Evolutionary conservation across 345 rosid species (phyloP).

Genomic region (Acer saccharum): DNA sequence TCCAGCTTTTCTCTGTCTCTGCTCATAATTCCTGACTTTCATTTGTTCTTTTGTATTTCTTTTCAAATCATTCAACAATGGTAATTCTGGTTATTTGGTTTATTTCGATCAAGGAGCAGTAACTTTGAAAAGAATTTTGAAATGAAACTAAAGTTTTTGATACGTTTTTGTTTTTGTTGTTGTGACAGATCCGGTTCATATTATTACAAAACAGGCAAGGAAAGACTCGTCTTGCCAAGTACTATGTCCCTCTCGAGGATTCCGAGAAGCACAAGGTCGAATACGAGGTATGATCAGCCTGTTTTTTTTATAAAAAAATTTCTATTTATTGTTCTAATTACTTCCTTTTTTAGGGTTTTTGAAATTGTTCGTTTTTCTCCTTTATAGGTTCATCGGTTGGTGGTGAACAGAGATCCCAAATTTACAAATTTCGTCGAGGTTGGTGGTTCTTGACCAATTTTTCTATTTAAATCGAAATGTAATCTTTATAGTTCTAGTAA

Average conservation of each 20-base stretch:
- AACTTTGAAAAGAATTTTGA: not conserved
- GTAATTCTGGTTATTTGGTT: slow-evolving; percentile 19
- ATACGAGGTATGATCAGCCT: slow-evolving; percentile 64
- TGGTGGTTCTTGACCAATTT: slow-evolving; percentile 19
- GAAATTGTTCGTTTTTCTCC: not conserved
- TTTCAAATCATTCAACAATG: slow-evolving; percentile 26
- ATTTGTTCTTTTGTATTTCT: not conserved
- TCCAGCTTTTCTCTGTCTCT: not conserved
- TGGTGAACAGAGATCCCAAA: slow-evolving; percentile 92
- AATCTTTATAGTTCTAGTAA: not conserved
- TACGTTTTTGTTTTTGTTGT: slow-evolving; percentile 15
- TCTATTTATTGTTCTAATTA: not conserved
- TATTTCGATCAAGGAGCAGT: not conserved
- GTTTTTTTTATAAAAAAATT: not conserved
- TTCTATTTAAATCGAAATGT: not conserved
- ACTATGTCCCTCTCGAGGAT: slow-evolving; percentile 97
- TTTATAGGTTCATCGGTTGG: slow-evolving; percentile 88
- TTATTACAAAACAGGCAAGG: slow-evolving; percentile 98
- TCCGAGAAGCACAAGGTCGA: slow-evolving; percentile 98
- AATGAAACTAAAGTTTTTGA: not conserved
- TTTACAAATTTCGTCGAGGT: slow-evolving; percentile 99
- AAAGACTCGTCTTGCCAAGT: slow-evolving; percentile 98
- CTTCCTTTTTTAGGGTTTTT: slow-evolving; percentile 8
- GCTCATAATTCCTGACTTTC: not conserved
- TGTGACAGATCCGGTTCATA: slow-evolving; percentile 90